These are phyloP conservation scores for Aureobasidium sp. DNA, from an alignment of 2,329 filamentous ascomycete species.

Conservation along the genomic window DNA sequence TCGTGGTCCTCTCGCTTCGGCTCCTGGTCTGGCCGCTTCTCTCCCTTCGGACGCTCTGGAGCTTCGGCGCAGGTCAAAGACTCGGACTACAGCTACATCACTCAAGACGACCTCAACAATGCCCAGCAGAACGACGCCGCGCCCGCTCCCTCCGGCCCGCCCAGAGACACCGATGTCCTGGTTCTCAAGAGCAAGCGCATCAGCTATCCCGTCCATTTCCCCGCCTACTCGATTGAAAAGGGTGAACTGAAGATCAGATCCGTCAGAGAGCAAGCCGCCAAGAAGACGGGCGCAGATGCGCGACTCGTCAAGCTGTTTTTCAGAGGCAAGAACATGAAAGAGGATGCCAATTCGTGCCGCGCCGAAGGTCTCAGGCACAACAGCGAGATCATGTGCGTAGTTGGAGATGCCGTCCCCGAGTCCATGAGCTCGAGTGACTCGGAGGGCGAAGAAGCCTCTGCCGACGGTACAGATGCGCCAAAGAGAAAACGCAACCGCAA, in stretches of 20 bases:
- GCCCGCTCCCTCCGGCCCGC: slow-evolving; percentile 32
- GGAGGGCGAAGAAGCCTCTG: slow-evolving; percentile 31
- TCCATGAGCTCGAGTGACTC: slow-evolving; percentile 36
- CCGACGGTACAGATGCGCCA: slow-evolving; percentile 28
- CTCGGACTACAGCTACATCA: slow-evolving; percentile 75
- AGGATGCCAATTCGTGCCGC: slow-evolving; percentile 50
- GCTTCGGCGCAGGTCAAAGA: slow-evolving; percentile 57
- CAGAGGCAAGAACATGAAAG: slow-evolving; percentile 65
- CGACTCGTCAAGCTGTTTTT: slow-evolving; percentile 61
- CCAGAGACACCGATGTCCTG: slow-evolving; percentile 61
- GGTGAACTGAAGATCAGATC: slow-evolving; percentile 62
- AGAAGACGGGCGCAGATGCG: slow-evolving; percentile 55
- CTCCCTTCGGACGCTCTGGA: slow-evolving; percentile 40
- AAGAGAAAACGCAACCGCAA: slow-evolving; percentile 35
- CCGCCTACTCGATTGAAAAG: slow-evolving; percentile 67
- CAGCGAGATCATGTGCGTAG: slow-evolving; percentile 54
- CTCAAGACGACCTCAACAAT: slow-evolving; percentile 59
- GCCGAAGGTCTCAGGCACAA: slow-evolving; percentile 53
- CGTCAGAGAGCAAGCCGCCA: slow-evolving; percentile 59
- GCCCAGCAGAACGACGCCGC: slow-evolving; percentile 21
- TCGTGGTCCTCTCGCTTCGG: slow-evolving; percentile 43
- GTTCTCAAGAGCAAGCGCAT: slow-evolving; percentile 61
- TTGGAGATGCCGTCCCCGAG: slow-evolving; percentile 46
- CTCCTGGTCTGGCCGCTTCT: slow-evolving; percentile 41
- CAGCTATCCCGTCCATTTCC: slow-evolving; percentile 64